Conservation (phyloP, 129 eudicot genomes). For the Gnaphalium uliginosum region DNA sequence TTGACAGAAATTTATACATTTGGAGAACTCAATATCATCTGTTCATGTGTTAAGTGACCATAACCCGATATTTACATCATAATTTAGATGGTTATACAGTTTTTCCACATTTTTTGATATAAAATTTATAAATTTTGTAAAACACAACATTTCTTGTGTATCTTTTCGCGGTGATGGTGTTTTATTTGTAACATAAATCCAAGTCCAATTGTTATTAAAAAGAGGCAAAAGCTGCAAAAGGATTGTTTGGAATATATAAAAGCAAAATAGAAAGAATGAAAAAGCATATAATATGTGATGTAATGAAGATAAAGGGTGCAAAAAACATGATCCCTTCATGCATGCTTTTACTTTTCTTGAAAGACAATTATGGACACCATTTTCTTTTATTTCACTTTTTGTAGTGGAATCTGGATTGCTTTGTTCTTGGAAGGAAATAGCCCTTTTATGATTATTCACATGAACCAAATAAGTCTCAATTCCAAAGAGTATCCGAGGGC, state of each 20-base stretch:
- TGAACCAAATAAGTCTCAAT: slow-evolving; percentile 14
- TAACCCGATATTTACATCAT: no score
- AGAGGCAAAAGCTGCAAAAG: slow-evolving; percentile 27
- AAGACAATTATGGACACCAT: slow-evolving; percentile 38
- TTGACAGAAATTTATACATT: no score
- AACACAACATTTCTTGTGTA: not conserved
- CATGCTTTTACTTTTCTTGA: slow-evolving; percentile 33
- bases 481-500: slow-evolving; percentile 27
- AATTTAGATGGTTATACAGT: not conserved
- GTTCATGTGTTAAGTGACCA: not conserved
- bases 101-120: not conserved
- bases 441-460: slow-evolving; percentile 31
- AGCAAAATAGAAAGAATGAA: slow-evolving; percentile 19
- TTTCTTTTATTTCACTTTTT: slow-evolving; percentile 27
- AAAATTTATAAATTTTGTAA: not conserved
- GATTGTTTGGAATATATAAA: slow-evolving; percentile 25
- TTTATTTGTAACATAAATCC: slow-evolving; percentile 2
- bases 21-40: not conserved
- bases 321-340: slow-evolving; percentile 36
- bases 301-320: slow-evolving; percentile 44
- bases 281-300: slow-evolving; percentile 26
- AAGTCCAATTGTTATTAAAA: not conserved
- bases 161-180: not conserved
- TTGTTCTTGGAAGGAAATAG: slow-evolving; percentile 32
- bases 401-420: slow-evolving; percentile 36